phyloP scores from a whole-genome alignment of 2,329 filamentous ascomycete genomes.

The Malbranchea zuffiana region DNA sequence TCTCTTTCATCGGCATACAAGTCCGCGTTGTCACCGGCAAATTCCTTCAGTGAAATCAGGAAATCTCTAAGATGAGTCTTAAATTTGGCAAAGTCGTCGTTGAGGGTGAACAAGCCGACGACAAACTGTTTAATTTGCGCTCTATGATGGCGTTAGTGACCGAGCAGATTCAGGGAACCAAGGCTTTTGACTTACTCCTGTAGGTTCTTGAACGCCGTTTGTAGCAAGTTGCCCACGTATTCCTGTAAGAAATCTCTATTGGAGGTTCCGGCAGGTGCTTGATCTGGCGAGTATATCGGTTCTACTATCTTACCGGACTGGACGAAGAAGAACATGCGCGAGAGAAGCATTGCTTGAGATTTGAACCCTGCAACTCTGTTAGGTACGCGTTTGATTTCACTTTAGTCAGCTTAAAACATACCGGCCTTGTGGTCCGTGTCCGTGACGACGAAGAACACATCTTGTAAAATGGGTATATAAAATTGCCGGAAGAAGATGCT shows the following conservation, averaged over 20 bases:
- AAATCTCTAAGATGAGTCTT: constrained; percentile 94
- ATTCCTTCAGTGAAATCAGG: constrained; percentile 93
- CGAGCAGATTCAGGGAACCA: background rate
- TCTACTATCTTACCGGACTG: constrained; percentile 80
- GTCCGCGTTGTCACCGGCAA: constrained; percentile 88
- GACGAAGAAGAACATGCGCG: constrained; percentile 95
- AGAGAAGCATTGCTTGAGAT: constrained; percentile 85
- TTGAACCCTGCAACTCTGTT: constrained; percentile 58
- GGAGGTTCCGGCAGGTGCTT: constrained; percentile 68
- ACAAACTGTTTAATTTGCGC: constrained; percentile 84
- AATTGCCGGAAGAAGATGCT: constrained; percentile 98
- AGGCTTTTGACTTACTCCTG: constrained; percentile 55
- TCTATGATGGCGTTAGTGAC: constrained; percentile 38
- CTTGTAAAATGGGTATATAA: constrained; percentile 88
- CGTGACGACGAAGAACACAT: constrained; percentile 95
- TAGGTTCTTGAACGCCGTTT: constrained; percentile 87
- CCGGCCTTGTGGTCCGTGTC: constrained; percentile 96
- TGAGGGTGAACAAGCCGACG: constrained; percentile 75
- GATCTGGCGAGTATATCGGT: constrained; percentile 75
- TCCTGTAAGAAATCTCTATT: constrained; percentile 86
- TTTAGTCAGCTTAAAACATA: constrained; percentile 19
- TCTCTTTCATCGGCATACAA: constrained; percentile 91
- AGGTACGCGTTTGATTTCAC: background rate
- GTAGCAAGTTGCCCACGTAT: constrained; percentile 74
- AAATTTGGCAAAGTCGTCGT: constrained; percentile 86